A percentile compares a stretch with the other conserved stretches of the same genome.
Conservation (phyloP, 2,329 filamentous ascomycete genomes). For the Calonectria pteridis region DNA sequence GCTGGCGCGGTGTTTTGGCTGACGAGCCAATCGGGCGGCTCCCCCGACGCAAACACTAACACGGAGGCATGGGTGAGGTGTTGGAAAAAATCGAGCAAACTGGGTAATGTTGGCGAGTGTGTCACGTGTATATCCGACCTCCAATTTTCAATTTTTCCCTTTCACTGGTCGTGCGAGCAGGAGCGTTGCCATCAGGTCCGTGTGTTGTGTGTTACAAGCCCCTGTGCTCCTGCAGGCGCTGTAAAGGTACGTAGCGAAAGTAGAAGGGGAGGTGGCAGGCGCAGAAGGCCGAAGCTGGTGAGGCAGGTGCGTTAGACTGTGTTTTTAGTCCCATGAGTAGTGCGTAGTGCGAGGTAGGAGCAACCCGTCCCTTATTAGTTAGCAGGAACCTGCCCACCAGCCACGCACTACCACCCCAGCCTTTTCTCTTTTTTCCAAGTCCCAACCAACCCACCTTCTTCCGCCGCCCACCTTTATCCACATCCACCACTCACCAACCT, state of each 20-base stretch:
- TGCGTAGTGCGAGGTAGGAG: slow-evolving; percentile 14
- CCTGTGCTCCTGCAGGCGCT: slow-evolving; percentile 20
- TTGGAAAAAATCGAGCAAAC: background rate
- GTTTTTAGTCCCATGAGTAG: slow-evolving; percentile 13
- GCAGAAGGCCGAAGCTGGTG: slow-evolving; percentile 6
- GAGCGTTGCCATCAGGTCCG: slow-evolving; percentile 12
- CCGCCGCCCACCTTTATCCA: slow-evolving; percentile 20
- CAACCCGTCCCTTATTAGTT: slow-evolving; percentile 40
- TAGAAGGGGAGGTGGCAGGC: background rate
- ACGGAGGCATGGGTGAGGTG: background rate
- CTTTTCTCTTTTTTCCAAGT: slow-evolving; percentile 45
- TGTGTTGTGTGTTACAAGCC: slow-evolving; percentile 17
- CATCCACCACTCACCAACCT: slow-evolving; percentile 36
- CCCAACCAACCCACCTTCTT: slow-evolving; percentile 30
- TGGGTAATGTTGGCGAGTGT: background rate
- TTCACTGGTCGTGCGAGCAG: slow-evolving; percentile 13
- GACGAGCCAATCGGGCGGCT: slow-evolving; percentile 36
- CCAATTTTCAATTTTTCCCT: slow-evolving; percentile 1
- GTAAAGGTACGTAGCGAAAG: slow-evolving; percentile 9
- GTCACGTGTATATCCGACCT: slow-evolving; percentile 36
- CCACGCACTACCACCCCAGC: slow-evolving; percentile 47
- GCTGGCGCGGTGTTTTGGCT: slow-evolving; percentile 29
- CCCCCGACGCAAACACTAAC: slow-evolving; percentile 31
- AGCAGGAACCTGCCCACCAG: slow-evolving; percentile 45
- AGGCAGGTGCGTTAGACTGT: slow-evolving; percentile 13